Conservation (phyloP, 1,284 basidiomycete species). For the Ceratobasidium sp. region DNA sequence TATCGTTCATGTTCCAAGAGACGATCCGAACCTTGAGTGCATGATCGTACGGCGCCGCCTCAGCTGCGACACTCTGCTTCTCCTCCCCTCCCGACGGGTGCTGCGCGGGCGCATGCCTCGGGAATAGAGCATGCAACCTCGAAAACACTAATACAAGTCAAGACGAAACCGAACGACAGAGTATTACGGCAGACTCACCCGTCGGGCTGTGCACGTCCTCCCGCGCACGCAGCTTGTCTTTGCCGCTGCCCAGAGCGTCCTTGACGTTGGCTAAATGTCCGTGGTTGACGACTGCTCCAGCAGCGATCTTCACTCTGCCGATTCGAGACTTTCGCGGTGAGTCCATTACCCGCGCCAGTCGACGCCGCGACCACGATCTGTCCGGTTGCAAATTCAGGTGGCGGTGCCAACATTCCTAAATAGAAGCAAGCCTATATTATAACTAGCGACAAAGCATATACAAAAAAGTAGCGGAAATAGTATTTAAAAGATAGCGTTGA, state of each 20-base stretch:
- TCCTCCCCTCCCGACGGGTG: conserved; percentile 24
- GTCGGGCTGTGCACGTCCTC: conserved; percentile 10
- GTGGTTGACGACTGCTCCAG: too few species aligned
- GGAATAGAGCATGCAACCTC: conserved; percentile 56
- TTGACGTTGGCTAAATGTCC: too few species aligned
- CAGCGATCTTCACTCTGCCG: too few species aligned
- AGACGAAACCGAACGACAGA: not conserved
- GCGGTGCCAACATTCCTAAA: not conserved
- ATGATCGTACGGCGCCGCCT: conserved; percentile 50
- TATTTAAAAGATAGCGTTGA: conserved; percentile 60
- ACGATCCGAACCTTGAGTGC: conserved; percentile 62
- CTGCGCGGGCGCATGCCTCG: conserved; percentile 44
- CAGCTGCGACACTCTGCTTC: conserved; percentile 45
- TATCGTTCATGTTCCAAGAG: conserved; percentile 83
- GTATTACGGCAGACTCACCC: not conserved
- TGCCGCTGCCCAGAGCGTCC: not conserved
- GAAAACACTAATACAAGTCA: conserved; percentile 52
- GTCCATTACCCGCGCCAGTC: conserved; percentile 22
- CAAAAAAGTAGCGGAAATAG: not conserved
- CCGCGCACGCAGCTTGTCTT: not conserved
- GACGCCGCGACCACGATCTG: conserved; percentile 25
- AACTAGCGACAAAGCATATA: not conserved
- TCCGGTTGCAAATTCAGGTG: not conserved
- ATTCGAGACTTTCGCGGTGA: conserved; percentile 23
- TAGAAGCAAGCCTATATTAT: not conserved